phyloP scores from a whole-genome alignment of 1,284 basidiomycete genomes.

The Sutorius eximius region DNA sequence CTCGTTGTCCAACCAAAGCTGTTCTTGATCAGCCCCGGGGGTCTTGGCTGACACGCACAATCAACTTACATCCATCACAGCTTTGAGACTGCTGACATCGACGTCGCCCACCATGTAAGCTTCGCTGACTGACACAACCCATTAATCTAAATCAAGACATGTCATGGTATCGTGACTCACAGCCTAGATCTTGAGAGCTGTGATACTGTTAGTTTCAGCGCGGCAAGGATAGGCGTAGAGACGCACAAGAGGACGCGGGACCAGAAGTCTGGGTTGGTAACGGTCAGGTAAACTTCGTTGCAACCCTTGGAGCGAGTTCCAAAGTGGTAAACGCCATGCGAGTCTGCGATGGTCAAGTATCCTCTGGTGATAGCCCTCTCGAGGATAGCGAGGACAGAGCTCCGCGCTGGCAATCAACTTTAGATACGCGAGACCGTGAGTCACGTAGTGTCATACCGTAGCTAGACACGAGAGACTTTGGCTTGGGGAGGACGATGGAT shows the following conservation, averaged over 20 bases:
- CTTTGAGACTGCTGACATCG: constrained; percentile 69
- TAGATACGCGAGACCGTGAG: neutral
- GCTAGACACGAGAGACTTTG: constrained; percentile 28
- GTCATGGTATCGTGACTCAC: constrained; percentile 42
- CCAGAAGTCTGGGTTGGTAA: constrained; percentile 80
- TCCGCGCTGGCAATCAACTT: constrained; percentile 47
- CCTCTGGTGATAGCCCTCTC: constrained; percentile 58
- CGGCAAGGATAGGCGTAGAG: neutral
- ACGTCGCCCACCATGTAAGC: constrained; percentile 86
- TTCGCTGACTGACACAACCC: constrained; percentile 67
- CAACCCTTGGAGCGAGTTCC: constrained; percentile 52
- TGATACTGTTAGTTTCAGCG: constrained; percentile 14
- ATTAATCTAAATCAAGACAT: constrained; percentile 17
- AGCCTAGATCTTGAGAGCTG: constrained; percentile 72
- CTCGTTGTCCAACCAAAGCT: constrained; percentile 87
- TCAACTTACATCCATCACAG: constrained; percentile 71
- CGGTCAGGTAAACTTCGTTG: constrained; percentile 62
- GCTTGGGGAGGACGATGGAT: constrained; percentile 32
- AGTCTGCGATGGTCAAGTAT: constrained; percentile 62
- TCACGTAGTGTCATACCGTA: constrained; percentile 22
- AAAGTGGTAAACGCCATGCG: constrained; percentile 55
- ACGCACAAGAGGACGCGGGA: constrained; percentile 67
- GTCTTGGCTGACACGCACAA: constrained; percentile 11
- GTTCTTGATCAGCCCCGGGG: constrained; percentile 18
- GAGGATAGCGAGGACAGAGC: constrained; percentile 61